phyloP scores from a whole-genome alignment of 768 basidiomycete species.

The Naganishia randhawae region DNA sequence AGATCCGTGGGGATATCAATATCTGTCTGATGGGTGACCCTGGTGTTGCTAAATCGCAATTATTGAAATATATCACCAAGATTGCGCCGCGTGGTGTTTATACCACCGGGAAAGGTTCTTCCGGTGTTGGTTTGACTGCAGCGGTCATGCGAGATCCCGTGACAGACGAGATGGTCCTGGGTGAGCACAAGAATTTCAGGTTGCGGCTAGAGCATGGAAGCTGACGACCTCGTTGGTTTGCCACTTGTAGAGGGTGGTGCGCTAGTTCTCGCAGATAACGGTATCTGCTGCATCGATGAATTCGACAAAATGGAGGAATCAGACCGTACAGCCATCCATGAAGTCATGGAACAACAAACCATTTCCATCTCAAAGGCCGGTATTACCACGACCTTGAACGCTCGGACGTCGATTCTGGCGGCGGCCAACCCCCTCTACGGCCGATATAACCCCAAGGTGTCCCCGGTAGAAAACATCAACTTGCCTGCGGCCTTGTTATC shows the following conservation, averaged over 20 bases:
- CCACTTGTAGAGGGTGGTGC: constrained; percentile 83
- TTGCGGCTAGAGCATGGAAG: too few relatives aligned
- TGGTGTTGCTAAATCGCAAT: constrained; percentile 89
- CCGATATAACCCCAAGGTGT: constrained; percentile 94
- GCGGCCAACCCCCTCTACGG: constrained; percentile 98
- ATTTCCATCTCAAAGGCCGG: constrained; percentile 59
- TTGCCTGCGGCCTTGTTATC: constrained; percentile 93
- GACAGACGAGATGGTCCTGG: constrained; percentile 98
- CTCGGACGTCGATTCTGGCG: constrained; percentile 64
- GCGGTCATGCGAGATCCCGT: constrained; percentile 99
- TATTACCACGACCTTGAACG: constrained; percentile 58
- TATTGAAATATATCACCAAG: constrained; percentile 88
- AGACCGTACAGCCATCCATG: constrained; percentile 96
- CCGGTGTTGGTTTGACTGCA: constrained; percentile 96
- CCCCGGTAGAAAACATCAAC: constrained; percentile 98
- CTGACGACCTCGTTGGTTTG: constrained; percentile 1
- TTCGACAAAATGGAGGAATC: constrained; percentile 99
- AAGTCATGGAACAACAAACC: constrained; percentile 80
- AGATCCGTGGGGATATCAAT: constrained; percentile 95
- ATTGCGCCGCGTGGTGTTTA: constrained; percentile 96
- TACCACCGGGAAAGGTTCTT: constrained; percentile 97
- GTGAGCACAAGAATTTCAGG: constrained; percentile 55
- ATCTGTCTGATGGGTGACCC: constrained; percentile 99
- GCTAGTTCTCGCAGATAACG: constrained; percentile 97
- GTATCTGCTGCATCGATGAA: constrained; percentile 99